phyloP scores from a whole-genome alignment of 306 rosid species.

The Malus asiatica region DNA sequence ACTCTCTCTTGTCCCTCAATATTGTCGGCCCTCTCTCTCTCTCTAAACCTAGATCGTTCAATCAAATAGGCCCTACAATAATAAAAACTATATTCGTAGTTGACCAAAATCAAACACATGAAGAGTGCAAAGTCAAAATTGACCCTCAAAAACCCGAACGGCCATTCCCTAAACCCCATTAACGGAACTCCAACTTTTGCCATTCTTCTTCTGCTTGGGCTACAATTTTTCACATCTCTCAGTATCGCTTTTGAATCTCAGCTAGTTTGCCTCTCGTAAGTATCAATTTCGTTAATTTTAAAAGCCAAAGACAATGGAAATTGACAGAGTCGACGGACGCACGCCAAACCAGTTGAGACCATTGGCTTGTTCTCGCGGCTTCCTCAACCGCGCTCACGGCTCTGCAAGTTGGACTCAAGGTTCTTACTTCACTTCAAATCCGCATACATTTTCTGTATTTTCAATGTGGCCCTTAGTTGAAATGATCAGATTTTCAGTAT shows the following conservation, averaged over 20 bases:
- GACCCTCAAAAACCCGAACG: neutral
- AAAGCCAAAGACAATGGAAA: slow-evolving; percentile 32
- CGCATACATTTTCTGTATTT: neutral
- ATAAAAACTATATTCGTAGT: too few relatives aligned
- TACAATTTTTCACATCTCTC: neutral
- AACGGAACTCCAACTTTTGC: neutral
- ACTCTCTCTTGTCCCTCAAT: too few relatives aligned
- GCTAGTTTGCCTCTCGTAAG: neutral
- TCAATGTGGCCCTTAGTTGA: neutral
- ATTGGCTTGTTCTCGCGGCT: slow-evolving; percentile 57
- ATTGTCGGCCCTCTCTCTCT: too few relatives aligned
- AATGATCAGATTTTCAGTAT: neutral
- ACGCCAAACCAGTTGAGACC: slow-evolving; percentile 75
- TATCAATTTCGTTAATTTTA: neutral
- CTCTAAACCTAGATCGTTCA: too few relatives aligned
- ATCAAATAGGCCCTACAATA: too few relatives aligned
- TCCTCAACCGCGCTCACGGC: slow-evolving; percentile 85
- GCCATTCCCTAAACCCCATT: neutral
- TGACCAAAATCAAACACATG: too few relatives aligned
- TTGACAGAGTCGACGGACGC: slow-evolving; percentile 63
- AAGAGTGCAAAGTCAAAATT: neutral
- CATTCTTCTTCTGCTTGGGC: neutral
- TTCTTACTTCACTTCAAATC: neutral
- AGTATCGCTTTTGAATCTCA: neutral
- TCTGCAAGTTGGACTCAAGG: slow-evolving; percentile 93